Base-by-base conservation (phyloP, 768 basidiomycete species). In the Mycena venus region DNA sequence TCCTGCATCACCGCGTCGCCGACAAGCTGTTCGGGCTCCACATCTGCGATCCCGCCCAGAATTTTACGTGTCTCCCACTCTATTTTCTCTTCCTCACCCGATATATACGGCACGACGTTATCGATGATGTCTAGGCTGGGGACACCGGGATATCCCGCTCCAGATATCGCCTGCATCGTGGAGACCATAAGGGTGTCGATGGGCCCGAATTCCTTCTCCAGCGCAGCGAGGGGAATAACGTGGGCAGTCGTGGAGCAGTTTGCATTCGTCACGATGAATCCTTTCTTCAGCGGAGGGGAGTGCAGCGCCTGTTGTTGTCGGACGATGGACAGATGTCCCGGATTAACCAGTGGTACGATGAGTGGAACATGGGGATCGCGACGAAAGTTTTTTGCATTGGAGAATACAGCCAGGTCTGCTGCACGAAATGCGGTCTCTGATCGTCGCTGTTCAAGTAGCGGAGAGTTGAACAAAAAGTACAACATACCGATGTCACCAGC, bases 41-140 rank as follows among this genome's bases (percentile, higher is more conserved):
- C 87, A 29, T 90, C 86, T 3, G 86, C 79, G 69, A 99, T 78
- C 3, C 93, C 96, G 27, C 98, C 98, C 25, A 99, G 91, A 79
- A 99, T 99, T 87, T 99, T 99, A 78, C 95, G 90, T 8, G 96
- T 94, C 86, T 99, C 98, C 98, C 98, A 99, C 82, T 99, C 98
- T 76, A 99, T 96, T 83, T 99, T 99, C 81, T 99, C 98, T 79
- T 96, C 95, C 80, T 99, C 98, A 60, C 97, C 96, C 21, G 90
- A 84, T 82, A 99, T 99, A 84, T 95, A 93, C 6, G 98, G 98
- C 2, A 99, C 93, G 81, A 99, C 88, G 86, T 99, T 99, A 86
- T 99, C 98, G 76, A 98, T 79, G 82, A 99, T 95, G 84, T 99
- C 98, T 69, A 99, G 88, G 51, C 90, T 88, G 15, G 96, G 84